A percentile compares a stretch with the other conserved stretches of the same genome.
Evolutionary conservation across 2,329 filamentous ascomycete genomes (phyloP).

Genomic region (Anthostomella pinea): DNA sequence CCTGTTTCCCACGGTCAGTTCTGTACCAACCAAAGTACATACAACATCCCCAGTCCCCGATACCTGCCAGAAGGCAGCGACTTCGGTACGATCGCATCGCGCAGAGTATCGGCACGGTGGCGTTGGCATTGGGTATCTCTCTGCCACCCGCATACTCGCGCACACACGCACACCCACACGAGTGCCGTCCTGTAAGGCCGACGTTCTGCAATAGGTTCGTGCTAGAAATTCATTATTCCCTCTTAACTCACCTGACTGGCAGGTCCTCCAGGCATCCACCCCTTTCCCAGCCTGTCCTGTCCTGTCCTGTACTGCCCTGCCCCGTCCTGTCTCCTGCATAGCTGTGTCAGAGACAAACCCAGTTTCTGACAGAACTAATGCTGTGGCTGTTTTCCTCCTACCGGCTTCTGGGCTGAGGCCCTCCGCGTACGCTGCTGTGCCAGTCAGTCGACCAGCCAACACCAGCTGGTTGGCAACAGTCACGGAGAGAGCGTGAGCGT

Average conservation of each 20-base stretch:
- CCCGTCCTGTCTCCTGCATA: slow-evolving; percentile 18
- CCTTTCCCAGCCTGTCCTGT: slow-evolving; percentile 4
- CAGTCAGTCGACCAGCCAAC: slow-evolving; percentile 14
- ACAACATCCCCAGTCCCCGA: slow-evolving; percentile 4
- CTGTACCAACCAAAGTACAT: slow-evolving; percentile 1
- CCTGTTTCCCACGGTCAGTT: slow-evolving; percentile 5
- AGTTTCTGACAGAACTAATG: slow-evolving; percentile 28
- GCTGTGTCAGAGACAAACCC: slow-evolving; percentile 25
- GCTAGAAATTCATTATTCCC: slow-evolving; percentile 15
- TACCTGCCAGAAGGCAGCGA: too few species aligned
- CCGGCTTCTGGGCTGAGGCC: slow-evolving; percentile 13
- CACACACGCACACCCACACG: slow-evolving; percentile 8
- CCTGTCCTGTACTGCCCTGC: slow-evolving; percentile 10
- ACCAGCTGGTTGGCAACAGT: too few species aligned
- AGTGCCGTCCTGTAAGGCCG: not conserved
- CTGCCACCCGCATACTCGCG: slow-evolving; percentile 5
- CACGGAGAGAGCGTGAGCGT: not conserved
- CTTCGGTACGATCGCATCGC: too few species aligned
- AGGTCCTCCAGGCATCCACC: slow-evolving; percentile 25
- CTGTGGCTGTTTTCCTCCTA: slow-evolving; percentile 9
- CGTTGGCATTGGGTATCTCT: slow-evolving; percentile 9
- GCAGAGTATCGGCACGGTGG: too few species aligned
- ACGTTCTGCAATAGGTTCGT: slow-evolving; percentile 26
- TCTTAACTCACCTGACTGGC: slow-evolving; percentile 30
- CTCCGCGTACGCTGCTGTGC: slow-evolving; percentile 10